These are phyloP conservation scores for Metschnikowia borealis DNA, from an alignment of 805 yeast species.

Conservation along the genomic window DNA sequence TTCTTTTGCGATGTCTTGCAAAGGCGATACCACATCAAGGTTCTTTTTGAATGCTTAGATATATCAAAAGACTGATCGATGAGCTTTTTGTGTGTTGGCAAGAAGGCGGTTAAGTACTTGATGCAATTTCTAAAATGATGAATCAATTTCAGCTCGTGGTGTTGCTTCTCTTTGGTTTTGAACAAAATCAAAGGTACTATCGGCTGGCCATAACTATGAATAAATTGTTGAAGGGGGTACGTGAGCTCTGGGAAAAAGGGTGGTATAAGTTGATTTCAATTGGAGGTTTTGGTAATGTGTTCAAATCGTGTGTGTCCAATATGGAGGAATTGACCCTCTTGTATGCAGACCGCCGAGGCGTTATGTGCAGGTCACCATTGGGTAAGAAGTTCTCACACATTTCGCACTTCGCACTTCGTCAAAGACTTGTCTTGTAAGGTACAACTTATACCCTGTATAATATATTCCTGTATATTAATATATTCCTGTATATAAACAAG, in stretches of 20 bases:
- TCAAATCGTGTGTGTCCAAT: conserved; percentile 90
- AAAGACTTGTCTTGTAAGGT: no score
- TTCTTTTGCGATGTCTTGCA: conserved; percentile 74
- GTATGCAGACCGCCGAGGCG: no score
- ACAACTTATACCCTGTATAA: no score
- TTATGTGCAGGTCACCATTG: no score
- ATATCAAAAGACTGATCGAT: conserved; percentile 89
- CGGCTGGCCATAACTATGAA: conserved; percentile 81
- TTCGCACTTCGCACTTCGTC: no score
- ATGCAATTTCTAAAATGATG: conserved; percentile 76
- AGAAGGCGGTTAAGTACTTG: conserved; percentile 68
- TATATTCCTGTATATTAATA: no score
- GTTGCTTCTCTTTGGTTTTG: conserved; percentile 80
- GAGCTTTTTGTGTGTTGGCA: conserved; percentile 59
- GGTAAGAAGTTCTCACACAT: no score
- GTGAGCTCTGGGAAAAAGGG: conserved; percentile 87
- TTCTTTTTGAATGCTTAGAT: conserved; percentile 93
- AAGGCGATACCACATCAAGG: conserved; percentile 82
- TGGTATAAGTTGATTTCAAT: conserved; percentile 70
- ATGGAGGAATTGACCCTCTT: conserved; percentile 94
- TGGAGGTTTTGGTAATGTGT: conserved; percentile 54
- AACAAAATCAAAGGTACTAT: conserved; percentile 76
- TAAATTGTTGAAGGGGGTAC: conserved; percentile 84
- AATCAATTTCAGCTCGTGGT: conserved; percentile 80
- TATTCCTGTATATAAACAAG: no score